phyloP scores from a whole-genome alignment of 2,329 filamentous ascomycete species.

The Sarocladiaceae sp. region DNA sequence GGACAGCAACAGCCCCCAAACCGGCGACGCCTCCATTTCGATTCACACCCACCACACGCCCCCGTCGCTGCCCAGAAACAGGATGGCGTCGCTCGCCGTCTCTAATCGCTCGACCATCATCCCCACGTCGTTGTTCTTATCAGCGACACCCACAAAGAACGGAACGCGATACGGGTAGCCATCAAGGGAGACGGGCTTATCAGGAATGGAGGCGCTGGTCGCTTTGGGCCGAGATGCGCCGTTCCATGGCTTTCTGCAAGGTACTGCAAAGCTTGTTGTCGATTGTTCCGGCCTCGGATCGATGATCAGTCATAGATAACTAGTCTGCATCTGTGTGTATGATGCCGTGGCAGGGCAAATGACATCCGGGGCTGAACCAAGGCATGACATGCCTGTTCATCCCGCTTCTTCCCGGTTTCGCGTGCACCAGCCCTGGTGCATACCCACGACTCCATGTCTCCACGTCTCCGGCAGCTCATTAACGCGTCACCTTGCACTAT shows the following conservation, averaged over 20 bases:
- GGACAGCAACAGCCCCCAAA: constrained; percentile 8
- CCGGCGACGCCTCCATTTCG: constrained; percentile 4
- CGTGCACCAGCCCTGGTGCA: background rate
- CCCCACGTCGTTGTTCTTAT: no score
- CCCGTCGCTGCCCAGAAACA: background rate
- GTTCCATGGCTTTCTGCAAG: background rate
- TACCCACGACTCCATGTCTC: background rate
- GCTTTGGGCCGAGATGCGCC: background rate
- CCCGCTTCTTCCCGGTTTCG: constrained; percentile 8
- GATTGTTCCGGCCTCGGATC: background rate
- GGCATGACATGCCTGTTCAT: background rate
- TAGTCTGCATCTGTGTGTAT: background rate
- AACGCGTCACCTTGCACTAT: constrained; percentile 6
- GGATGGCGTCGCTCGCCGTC: background rate
- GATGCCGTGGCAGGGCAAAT: background rate
- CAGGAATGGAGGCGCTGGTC: constrained; percentile 1
- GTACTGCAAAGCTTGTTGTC: background rate
- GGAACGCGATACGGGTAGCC: background rate
- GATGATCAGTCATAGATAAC: background rate
- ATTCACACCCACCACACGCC: background rate
- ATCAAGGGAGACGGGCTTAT: background rate
- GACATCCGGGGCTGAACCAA: constrained; percentile 6
- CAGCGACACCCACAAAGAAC: background rate
- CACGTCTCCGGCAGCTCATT: background rate
- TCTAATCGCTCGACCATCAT: no score